Evolutionary conservation across 805 yeast species (phyloP).

Genomic region (Wickerhamomyces ciferrii): DNA sequence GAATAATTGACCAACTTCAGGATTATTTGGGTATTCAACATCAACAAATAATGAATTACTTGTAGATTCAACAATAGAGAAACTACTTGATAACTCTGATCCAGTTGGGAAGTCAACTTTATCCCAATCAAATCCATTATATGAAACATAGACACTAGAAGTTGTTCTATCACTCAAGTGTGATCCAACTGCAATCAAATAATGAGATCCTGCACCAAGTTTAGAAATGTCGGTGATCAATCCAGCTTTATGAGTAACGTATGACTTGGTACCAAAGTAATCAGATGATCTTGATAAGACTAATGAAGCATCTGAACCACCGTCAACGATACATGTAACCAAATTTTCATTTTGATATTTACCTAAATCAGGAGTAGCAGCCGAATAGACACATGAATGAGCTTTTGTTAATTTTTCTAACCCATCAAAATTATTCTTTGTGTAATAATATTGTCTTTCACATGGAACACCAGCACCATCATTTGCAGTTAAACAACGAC

Average conservation of each 20-base stretch:
- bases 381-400: constrained; percentile 27
- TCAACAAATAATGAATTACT: constrained; percentile 35
- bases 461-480: constrained; percentile 24
- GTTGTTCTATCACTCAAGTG: constrained; percentile 17
- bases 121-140: constrained; percentile 28
- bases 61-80: constrained; percentile 31
- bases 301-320: constrained; percentile 27
- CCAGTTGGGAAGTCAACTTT: constrained; percentile 27
- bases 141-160: constrained; percentile 26
- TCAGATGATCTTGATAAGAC: constrained; percentile 36
- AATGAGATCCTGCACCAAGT: constrained; percentile 29
- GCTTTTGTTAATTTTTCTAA: constrained; percentile 21
- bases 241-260: constrained; percentile 26
- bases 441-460: constrained; percentile 31
- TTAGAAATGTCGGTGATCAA: constrained; percentile 25
- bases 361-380: constrained; percentile 18
- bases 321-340: constrained; percentile 40
- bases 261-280: constrained; percentile 33
- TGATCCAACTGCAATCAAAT: constrained; percentile 28
- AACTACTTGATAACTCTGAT: constrained; percentile 14
- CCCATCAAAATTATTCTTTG: constrained; percentile 40
- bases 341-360: constrained; percentile 22
- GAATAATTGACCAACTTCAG: constrained; percentile 25
- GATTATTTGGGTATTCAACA: constrained; percentile 17
- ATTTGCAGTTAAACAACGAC: constrained; percentile 26